Evolutionary conservation across 2,329 filamentous ascomycete species (phyloP), one percentile per base, ranked within the genome.

Genomic region (Claviceps capensis): DNA sequence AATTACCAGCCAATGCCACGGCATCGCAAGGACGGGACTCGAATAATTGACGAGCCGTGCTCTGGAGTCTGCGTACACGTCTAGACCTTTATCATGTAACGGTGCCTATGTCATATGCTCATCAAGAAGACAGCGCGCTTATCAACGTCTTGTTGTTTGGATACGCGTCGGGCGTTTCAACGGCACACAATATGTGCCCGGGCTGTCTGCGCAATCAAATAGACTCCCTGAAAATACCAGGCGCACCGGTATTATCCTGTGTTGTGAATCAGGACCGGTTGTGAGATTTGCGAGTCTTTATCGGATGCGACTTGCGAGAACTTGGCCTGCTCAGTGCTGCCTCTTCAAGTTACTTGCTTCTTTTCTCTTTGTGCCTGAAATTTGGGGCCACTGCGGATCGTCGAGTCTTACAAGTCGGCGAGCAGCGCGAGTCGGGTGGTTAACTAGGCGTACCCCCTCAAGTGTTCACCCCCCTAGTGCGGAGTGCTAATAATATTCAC

Each of bases 401-500:
- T 43, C 40, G 34, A 51, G 50, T 48, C 45, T 44, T 52, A 48
- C 47, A 47, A 44, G 47, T 49, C 47, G 47, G 43, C 47, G 52
- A 50, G 44, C 52, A 48, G 8, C 36, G 30, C 42, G 46, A 48
- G 48, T 41, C 40, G 45, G 48, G 17, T 34, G n/a, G 30, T 19
- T 30, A 4, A 36, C 48, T 47, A 42, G 37, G 38, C n/a, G 34
- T 45, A 49, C 52, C 30, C 53, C 49, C 46, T 23, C 2, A 2
- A 19, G 2, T 19, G 19, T 19, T 16, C 30, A n/a, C 51, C 14
- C n/a, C 23, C 52, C 47, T 38, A 30, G 41, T 43, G 11, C 38
- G 17, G 49, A 41, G 49, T 52, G 46, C 55, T 53, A 51, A 52
- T 52, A 51, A 45, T 50, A 52, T 43, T 52, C 36, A 36, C 51